Percentiles rank a stretch among this genome's conserved stretches.
Conservation (phyloP, 1,284 basidiomycete genomes). For the Volvariella surrecta region DNA sequence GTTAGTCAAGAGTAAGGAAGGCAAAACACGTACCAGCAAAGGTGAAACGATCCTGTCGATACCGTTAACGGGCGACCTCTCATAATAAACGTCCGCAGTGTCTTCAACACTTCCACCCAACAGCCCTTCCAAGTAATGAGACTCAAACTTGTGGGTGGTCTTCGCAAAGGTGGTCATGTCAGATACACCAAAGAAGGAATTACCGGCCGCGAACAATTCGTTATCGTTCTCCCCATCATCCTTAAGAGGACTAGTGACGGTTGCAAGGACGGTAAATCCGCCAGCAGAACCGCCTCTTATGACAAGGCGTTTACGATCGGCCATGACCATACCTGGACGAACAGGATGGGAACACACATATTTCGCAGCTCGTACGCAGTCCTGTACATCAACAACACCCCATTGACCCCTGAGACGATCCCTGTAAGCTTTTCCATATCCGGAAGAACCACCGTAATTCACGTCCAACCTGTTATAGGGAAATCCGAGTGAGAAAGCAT, state of each 20-base stretch:
- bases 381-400: constrained; percentile 60
- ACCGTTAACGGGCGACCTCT: constrained; percentile 41
- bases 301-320: constrained; percentile 47
- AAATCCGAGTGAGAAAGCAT: no score
- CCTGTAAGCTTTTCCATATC: constrained; percentile 55
- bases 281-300: constrained; percentile 57
- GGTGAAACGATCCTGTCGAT: constrained; percentile 42
- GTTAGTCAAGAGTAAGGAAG: no score
- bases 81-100: constrained; percentile 36
- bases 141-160: constrained; percentile 64
- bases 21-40: constrained; percentile 32
- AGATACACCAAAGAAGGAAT: constrained; percentile 46
- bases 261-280: constrained; percentile 50
- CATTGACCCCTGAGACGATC: constrained; percentile 53
- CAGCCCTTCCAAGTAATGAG: constrained; percentile 43
- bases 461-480: constrained; percentile 60
- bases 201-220: constrained; percentile 39
- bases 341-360: constrained; percentile 39
- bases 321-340: constrained; percentile 7
- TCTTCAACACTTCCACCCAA: constrained; percentile 44
- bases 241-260: constrained; percentile 26
- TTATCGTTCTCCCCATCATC: constrained; percentile 16
- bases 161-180: constrained; percentile 39
- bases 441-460: constrained; percentile 63
- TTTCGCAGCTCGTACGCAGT: constrained; percentile 44